Evolutionary conservation across 148 eudicot genomes (phyloP).

Genomic region (Camellia lanceoleosa): DNA sequence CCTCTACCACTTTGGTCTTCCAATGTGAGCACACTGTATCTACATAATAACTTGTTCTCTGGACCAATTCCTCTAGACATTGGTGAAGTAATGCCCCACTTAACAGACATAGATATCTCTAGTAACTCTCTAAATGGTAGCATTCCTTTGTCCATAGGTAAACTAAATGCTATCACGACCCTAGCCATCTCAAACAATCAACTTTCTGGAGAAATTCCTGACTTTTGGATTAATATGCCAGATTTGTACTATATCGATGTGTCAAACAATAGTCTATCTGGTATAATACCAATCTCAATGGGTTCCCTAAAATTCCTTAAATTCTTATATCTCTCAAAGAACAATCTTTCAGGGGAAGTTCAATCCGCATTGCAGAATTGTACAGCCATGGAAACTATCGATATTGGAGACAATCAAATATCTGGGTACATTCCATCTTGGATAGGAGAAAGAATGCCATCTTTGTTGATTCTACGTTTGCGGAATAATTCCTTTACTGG

Average conservation of each 20-base stretch:
- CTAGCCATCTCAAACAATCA: background rate
- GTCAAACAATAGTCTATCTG: conserved; percentile 21
- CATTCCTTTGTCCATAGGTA: conserved; percentile 16
- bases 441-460: conserved; percentile 22
- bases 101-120: conserved; percentile 16
- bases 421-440: conserved; percentile 19
- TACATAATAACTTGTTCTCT: background rate
- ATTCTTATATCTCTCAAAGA: conserved; percentile 2
- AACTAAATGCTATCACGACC: background rate
- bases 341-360: conserved; percentile 18
- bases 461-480: conserved; percentile 9
- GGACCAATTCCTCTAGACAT: background rate
- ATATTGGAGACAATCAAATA: conserved; percentile 24
- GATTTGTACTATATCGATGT: conserved; percentile 8
- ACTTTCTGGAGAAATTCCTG: too few species aligned
- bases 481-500: conserved; percentile 19
- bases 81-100: conserved; percentile 4
- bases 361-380: conserved; percentile 21
- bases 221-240: background rate
- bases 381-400: background rate
- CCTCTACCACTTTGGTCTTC: conserved; percentile 21
- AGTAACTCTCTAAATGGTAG: conserved; percentile 15
- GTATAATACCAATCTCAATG: conserved; percentile 20
- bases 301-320: conserved; percentile 12
- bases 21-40: conserved; percentile 15